A percentile compares a stretch with the other conserved stretches of the same genome.
Conservation (phyloP, 2,329 filamentous ascomycete species). For the Hymenoscyphus repandus region DNA sequence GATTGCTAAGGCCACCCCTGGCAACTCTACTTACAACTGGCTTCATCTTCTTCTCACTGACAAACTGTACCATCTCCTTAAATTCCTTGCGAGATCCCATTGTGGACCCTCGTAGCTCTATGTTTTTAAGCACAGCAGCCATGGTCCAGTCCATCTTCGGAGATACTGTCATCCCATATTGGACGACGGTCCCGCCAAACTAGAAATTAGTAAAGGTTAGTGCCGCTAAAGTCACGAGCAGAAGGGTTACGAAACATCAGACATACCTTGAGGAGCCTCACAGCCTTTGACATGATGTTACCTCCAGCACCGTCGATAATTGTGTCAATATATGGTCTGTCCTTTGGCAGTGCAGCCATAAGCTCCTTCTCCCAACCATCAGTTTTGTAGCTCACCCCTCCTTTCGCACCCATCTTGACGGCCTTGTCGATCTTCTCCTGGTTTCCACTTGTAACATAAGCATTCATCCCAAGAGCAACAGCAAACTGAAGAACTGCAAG, state of each 20-base stretch:
- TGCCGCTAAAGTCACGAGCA: too few relatives aligned
- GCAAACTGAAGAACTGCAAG: constrained; percentile 77
- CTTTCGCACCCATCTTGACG: constrained; percentile 65
- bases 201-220: constrained; percentile 20
- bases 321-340: constrained; percentile 68
- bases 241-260: too few relatives aligned
- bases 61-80: constrained; percentile 82
- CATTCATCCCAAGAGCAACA: constrained; percentile 53
- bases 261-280: constrained; percentile 61
- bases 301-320: constrained; percentile 90
- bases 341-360: constrained; percentile 52
- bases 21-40: constrained; percentile 74
- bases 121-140: constrained; percentile 77
- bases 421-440: constrained; percentile 69
- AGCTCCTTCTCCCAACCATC: constrained; percentile 78
- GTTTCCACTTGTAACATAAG: constrained; percentile 45
- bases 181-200: constrained; percentile 74
- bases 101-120: constrained; percentile 79
- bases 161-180: constrained; percentile 85
- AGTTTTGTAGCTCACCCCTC: constrained; percentile 78
- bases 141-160: constrained; percentile 87
- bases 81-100: constrained; percentile 93
- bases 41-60: constrained; percentile 64
- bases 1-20: constrained; percentile 63
- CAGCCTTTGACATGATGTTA: constrained; percentile 66